Evolutionary conservation across 441 rosid genomes (phyloP).

Genomic region (Populus hybrid): DNA sequence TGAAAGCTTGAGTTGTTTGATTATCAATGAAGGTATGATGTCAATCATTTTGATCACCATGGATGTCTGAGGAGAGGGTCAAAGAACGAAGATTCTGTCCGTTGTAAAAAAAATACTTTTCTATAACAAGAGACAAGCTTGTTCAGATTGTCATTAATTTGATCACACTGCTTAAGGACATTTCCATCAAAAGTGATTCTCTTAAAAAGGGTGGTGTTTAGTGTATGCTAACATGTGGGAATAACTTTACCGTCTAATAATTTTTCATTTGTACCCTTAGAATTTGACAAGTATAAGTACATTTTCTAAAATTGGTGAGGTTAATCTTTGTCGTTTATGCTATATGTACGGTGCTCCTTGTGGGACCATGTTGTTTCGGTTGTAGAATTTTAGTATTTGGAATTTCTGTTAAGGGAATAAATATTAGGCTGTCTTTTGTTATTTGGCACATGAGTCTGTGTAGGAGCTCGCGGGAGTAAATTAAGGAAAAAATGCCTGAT

Average conservation of each 20-base stretch:
- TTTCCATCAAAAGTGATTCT: not conserved
- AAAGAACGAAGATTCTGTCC: not conserved
- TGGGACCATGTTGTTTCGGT: not conserved
- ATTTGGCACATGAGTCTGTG: not conserved
- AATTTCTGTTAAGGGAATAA: not conserved
- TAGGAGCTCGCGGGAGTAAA: not conserved
- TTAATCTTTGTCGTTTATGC: not conserved
- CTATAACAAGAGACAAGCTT: not conserved
- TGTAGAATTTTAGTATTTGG: not conserved
- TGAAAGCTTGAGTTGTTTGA: too few relatives aligned
- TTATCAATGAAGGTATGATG: not conserved
- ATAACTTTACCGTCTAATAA: not conserved
- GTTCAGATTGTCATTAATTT: not conserved
- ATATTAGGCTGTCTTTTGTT: not conserved
- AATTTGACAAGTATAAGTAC: not conserved
- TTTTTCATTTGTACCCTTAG: not conserved
- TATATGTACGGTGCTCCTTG: not conserved
- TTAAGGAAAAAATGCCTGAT: not conserved
- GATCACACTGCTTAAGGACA: not conserved
- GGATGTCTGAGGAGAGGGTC: not conserved
- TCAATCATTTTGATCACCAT: not conserved
- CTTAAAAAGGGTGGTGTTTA: not conserved
- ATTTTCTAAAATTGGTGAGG: not conserved
- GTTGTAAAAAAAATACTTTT: not conserved
- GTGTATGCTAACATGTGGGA: not conserved